Evolutionary conservation across 2,329 filamentous ascomycete genomes (phyloP).

Genomic region (Dissoconium aciculare): DNA sequence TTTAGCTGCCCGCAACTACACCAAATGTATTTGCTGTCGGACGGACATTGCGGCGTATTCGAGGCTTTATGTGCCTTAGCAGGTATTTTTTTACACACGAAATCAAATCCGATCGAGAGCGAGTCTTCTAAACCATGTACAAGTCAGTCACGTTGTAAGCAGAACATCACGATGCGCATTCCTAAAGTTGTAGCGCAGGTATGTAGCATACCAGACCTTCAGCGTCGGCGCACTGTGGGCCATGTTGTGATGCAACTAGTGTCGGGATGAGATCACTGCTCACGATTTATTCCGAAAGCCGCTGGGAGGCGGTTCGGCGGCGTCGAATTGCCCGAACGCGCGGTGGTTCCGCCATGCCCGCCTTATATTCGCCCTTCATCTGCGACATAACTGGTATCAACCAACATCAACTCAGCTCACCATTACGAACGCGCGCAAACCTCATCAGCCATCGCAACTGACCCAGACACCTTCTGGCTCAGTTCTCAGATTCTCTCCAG

Average conservation of each 20-base stretch:
- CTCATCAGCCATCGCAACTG: conserved; percentile 29
- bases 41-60: conserved; percentile 80
- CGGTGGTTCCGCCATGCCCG: no score
- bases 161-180: no score
- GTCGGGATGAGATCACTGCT: no score
- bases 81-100: no score
- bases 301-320: no score
- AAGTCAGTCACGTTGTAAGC: no score
- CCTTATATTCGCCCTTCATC: no score
- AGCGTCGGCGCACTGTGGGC: no score
- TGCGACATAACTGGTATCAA: conserved; percentile 4
- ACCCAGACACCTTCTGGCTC: conserved; percentile 39
- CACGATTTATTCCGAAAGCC: no score
- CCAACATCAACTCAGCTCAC: conserved; percentile 6
- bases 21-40: conserved; percentile 87
- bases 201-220: no score
- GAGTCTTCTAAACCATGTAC: conserved; percentile 3
- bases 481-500: conserved; percentile 32
- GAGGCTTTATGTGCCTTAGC: conserved; percentile 68
- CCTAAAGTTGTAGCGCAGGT: conserved; percentile 2
- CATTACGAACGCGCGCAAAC: conserved; percentile 8
- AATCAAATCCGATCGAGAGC: conserved; percentile 5
- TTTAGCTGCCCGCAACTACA: conserved; percentile 92
- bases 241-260: no score
- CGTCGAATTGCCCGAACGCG: no score